Conservation (phyloP, 768 basidiomycete species). For the Mycena floridula region DNA sequence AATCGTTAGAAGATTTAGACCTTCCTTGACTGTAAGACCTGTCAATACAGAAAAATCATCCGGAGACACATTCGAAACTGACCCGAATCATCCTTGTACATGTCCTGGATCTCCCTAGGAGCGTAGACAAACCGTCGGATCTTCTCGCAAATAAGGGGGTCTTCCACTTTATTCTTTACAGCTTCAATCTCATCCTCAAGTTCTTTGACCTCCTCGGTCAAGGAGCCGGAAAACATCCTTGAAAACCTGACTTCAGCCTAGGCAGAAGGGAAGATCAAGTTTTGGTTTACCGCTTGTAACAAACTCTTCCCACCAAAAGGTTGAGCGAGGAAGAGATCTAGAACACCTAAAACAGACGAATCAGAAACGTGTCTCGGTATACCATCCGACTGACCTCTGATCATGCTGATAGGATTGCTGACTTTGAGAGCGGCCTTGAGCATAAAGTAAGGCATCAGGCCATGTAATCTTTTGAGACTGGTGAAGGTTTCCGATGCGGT, state of each 20-base stretch:
- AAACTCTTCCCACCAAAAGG: slow-evolving; percentile 94
- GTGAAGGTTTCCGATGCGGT: slow-evolving; percentile 86
- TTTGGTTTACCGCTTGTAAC: slow-evolving; percentile 87
- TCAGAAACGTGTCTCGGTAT: too few species aligned
- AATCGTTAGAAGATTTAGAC: slow-evolving; percentile 69
- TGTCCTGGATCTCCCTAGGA: slow-evolving; percentile 79
- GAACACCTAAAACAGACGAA: slow-evolving; percentile 48
- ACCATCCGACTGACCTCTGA: slow-evolving; percentile 71
- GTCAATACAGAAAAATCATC: slow-evolving; percentile 3
- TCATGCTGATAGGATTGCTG: slow-evolving; percentile 95
- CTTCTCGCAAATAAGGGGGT: slow-evolving; percentile 84
- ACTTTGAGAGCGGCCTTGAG: slow-evolving; percentile 88
- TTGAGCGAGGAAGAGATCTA: slow-evolving; percentile 94
- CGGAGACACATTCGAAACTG: slow-evolving; percentile 15
- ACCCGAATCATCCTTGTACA: slow-evolving; percentile 79
- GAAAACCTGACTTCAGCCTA: too few species aligned
- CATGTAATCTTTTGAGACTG: slow-evolving; percentile 86
- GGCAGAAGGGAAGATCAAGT: too few species aligned
- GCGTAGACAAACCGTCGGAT: slow-evolving; percentile 82
- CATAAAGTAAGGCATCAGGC: slow-evolving; percentile 96
- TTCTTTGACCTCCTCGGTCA: slow-evolving; percentile 82
- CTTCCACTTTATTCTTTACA: slow-evolving; percentile 85
- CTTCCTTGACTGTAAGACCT: slow-evolving; percentile 46
- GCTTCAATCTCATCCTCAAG: slow-evolving; percentile 84
- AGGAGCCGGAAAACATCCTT: slow-evolving; percentile 93